phyloP scores from a whole-genome alignment of 2,329 filamentous ascomycete genomes.

The Peltaster fructicola region DNA sequence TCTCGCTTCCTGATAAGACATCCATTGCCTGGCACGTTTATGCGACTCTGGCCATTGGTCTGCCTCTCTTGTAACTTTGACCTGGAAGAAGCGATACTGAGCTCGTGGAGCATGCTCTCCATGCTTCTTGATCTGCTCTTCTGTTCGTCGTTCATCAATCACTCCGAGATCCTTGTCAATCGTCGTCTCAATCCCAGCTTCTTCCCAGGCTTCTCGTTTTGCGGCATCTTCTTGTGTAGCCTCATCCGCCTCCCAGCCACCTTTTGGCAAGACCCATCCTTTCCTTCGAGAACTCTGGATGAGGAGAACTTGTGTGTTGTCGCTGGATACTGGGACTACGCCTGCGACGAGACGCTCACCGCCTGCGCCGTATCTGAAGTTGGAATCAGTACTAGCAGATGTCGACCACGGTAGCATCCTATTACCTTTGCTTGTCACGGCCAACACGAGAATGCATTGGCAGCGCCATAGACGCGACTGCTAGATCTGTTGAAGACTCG shows the following conservation, averaged over 20 bases:
- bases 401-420: background rate
- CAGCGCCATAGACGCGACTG: constrained; percentile 27
- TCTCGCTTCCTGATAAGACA: constrained; percentile 66
- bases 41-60: constrained; percentile 83
- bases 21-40: constrained; percentile 82
- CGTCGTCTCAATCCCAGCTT: constrained; percentile 76
- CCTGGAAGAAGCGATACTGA: constrained; percentile 70
- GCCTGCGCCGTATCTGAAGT: constrained; percentile 74
- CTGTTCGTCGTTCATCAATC: constrained; percentile 60
- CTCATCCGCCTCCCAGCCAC: constrained; percentile 94
- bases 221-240: constrained; percentile 67
- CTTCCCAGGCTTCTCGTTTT: constrained; percentile 89
- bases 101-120: constrained; percentile 47
- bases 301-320: constrained; percentile 75
- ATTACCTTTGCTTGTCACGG: constrained; percentile 53
- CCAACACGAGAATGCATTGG: constrained; percentile 52
- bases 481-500: too few species aligned
- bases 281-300: constrained; percentile 84
- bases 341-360: constrained; percentile 92
- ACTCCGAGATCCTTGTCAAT: constrained; percentile 73
- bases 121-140: constrained; percentile 17
- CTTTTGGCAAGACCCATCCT: constrained; percentile 94
- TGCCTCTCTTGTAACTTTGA: constrained; percentile 71
- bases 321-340: constrained; percentile 71
- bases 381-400: background rate